Percentiles rank a stretch among this genome's conserved stretches.
These are phyloP conservation scores for Nemania sp. DNA, from an alignment of 2,329 filamentous ascomycete species.

Conservation along the genomic window DNA sequence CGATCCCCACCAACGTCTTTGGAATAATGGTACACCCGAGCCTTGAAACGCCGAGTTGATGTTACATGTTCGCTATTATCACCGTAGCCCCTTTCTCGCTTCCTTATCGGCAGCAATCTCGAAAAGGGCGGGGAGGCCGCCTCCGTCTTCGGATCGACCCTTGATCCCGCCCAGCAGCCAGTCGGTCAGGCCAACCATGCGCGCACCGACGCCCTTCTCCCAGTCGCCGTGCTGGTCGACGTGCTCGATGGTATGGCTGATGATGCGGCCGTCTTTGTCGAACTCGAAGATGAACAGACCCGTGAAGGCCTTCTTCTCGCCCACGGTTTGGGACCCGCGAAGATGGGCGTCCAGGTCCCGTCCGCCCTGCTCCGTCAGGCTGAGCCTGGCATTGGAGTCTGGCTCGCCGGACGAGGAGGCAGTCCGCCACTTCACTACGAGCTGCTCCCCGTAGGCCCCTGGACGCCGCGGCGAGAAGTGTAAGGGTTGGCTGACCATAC, in stretches of 20 bases:
- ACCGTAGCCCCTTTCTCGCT: slow-evolving; percentile 22
- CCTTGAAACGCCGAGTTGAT: slow-evolving; percentile 21
- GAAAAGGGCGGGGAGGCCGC: slow-evolving; percentile 34
- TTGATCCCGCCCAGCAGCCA: slow-evolving; percentile 84
- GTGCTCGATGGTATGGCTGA: slow-evolving; percentile 92
- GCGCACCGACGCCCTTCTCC: slow-evolving; percentile 79
- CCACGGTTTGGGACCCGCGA: slow-evolving; percentile 47
- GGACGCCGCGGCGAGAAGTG: slow-evolving; percentile 53
- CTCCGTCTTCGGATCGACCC: slow-evolving; percentile 37
- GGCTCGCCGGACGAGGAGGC: slow-evolving; percentile 47
- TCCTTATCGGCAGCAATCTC: slow-evolving; percentile 21
- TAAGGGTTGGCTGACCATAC: slow-evolving; percentile 70
- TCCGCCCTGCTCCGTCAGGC: slow-evolving; percentile 37
- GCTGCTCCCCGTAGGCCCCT: slow-evolving; percentile 72
- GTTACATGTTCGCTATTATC: slow-evolving; percentile 17
- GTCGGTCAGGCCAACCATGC: slow-evolving; percentile 89
- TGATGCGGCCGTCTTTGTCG: slow-evolving; percentile 80
- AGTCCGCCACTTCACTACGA: slow-evolving; percentile 90
- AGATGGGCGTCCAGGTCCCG: slow-evolving; percentile 44
- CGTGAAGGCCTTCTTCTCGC: slow-evolving; percentile 76
- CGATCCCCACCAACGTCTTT: not conserved
- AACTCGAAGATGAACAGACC: slow-evolving; percentile 97
- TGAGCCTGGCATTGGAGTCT: slow-evolving; percentile 43
- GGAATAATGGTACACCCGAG: slow-evolving; percentile 17
- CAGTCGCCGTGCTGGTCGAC: slow-evolving; percentile 81